Base-by-base conservation (phyloP, 306 rosid genomes). In the Lagenaria siceraria region DNA sequence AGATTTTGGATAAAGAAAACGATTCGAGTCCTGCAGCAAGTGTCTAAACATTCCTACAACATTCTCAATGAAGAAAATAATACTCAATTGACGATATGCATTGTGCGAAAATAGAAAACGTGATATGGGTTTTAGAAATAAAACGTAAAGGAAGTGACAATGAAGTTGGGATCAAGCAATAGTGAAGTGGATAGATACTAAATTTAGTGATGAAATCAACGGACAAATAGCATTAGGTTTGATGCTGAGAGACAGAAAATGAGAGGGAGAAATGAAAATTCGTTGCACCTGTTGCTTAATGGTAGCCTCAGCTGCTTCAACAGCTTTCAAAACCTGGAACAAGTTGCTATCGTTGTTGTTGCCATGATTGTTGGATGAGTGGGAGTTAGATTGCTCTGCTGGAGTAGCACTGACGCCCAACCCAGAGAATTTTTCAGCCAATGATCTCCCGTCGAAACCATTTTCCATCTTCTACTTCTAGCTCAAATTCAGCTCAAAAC, bases 221-320 rank as follows among this genome's bases (percentile, higher is more conserved):
- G 46, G 49, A 66, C 4, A 18, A 18, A 76, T 35, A 14, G 33
- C 52, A 38, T 10, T 2, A 2, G 17, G 18, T 38, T 21, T 40
- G 19, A 68, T 14, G 56, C 56, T 25, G 33, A 63, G 77, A 18
- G 17, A 36, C 7, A 40, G 80, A 27, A 56, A 62, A 48, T 56
- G 21, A 49, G 78, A 78, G 35, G 19, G 15, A 43, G 46, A 55
- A 6, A 17, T 46, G 18, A 75, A 76, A 79, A 80, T 64, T 29
- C 43, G 65, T 25, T 54, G 78, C 81, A 91, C 97, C 97, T 92
- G 99, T 55, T 86, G 90, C 84, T 88, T 90, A 79, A 96, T 96
- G 74, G 97, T 90, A 29, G 90, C 91, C 82, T 96, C 98, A 0
- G 98, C 99, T 17, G 92, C 89, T 87, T 96, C 99, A 70, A 96